phyloP scores from a whole-genome alignment of 2,329 filamentous ascomycete genomes.

The Claviceps sp. region DNA sequence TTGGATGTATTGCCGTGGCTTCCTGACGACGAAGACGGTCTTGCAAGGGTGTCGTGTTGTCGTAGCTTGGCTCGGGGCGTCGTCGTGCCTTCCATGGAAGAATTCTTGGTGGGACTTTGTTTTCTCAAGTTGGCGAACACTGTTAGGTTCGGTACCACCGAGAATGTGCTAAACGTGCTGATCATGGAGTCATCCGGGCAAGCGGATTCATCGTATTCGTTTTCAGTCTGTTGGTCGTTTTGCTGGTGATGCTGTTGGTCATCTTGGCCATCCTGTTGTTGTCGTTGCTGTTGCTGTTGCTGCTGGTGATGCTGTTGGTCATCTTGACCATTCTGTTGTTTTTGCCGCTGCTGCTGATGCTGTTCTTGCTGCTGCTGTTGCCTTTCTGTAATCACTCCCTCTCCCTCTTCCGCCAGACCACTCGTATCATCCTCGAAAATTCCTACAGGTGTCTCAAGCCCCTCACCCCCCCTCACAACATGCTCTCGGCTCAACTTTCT shows the following conservation, averaged over 20 bases:
- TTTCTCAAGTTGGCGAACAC: constrained; percentile 58
- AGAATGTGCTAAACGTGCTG: constrained; percentile 81
- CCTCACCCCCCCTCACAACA: constrained; percentile 39
- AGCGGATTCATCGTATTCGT: constrained; percentile 25
- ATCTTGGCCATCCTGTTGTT: constrained; percentile 7
- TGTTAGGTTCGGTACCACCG: constrained; percentile 77
- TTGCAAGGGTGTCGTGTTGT: constrained; percentile 17
- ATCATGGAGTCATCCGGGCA: constrained; percentile 58
- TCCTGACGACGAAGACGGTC: constrained; percentile 16
- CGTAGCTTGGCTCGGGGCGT: constrained; percentile 21
- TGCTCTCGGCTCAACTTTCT: constrained; percentile 37
- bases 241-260: constrained; percentile 9
- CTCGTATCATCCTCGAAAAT: constrained; percentile 45
- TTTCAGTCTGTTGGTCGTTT: neutral
- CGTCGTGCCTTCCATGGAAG: constrained; percentile 24
- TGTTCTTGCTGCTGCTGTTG: no score
- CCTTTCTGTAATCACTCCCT: constrained; percentile 10
- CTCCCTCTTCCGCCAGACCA: constrained; percentile 16
- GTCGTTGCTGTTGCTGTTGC: no score
- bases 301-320: constrained; percentile 9
- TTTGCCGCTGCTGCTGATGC: no score
- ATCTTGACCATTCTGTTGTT: constrained; percentile 7
- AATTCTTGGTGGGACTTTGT: constrained; percentile 46
- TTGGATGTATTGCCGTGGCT: constrained; percentile 56
- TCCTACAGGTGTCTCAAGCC: constrained; percentile 44